Evolutionary conservation across 164 flowering plant species (phyloP), one percentile per base, ranked within the genome.

Genomic region (Protea cynaroides): DNA sequence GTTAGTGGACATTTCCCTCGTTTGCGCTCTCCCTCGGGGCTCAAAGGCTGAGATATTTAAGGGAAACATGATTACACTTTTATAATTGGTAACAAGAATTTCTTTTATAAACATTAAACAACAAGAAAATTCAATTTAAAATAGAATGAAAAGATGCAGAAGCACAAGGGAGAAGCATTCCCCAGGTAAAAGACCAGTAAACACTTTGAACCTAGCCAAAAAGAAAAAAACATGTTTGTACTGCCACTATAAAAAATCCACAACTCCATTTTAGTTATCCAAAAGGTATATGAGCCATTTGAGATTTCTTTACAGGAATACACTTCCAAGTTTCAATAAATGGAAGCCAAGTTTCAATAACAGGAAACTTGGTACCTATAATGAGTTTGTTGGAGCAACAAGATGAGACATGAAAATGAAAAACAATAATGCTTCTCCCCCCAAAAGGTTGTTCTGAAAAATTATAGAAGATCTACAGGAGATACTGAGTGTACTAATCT

Each of bases 1-100:
- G 98, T 86, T 56, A 92, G 87, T 19, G 97, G 97, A 69, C 99
- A 95, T 66, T 89, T 92, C 24, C 98, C 98, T 66, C 96, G 79
- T 66, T 70, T 76, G 36, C 94, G 69, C 68, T 86, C 99, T 67
- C 79, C 94, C 36, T 85, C 90, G 9, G 96, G 84, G 65, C 84
- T 84, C 66, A 82, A 67, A 64, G 92, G 97, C 99, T 94, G 76
- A 40, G 58, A 61, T 61, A 24, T 38, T 24, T 43, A 53, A 49
- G 38, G 57, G 22, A 54, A 56, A 25, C 9, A 36, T 23, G 29
- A 29, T 49, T 49, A 53, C 8, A 7, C 6, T 49, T 49, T 49
- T 49, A 13, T 49, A 3, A 29, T 29, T 29, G 34, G 34, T 29
- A 29, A 29, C 34, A 29, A 29, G 34, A 29, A 29, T 0, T 29